These are phyloP conservation scores for Colletotrichum caudatum DNA, from an alignment of 2,329 filamentous ascomycete genomes.

Conservation along the genomic window DNA sequence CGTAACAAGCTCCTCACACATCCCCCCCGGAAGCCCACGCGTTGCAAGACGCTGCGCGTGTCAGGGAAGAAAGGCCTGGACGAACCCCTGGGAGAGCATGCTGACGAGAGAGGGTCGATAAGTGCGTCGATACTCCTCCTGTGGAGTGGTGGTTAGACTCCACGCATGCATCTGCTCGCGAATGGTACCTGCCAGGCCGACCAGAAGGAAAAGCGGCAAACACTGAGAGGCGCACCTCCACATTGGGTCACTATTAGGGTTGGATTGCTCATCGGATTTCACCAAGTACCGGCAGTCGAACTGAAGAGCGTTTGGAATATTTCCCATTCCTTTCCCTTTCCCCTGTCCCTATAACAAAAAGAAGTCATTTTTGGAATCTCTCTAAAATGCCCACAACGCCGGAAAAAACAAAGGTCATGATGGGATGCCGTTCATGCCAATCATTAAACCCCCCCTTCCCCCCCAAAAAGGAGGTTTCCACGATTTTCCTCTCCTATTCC, in stretches of 20 bases:
- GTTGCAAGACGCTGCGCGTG: not conserved
- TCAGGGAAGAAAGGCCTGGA: too few species aligned
- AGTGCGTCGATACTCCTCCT: not conserved
- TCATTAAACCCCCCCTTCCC: conserved; percentile 34
- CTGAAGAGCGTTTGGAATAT: not conserved
- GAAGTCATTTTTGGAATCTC: conserved; percentile 31
- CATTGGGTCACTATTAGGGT: not conserved
- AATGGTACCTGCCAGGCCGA: not conserved
- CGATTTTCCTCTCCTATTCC: not conserved
- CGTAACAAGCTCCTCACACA: not conserved
- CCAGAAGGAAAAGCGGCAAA: not conserved
- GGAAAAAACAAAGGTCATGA: conserved; percentile 31
- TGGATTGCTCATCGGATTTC: not conserved
- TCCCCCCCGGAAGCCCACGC: not conserved
- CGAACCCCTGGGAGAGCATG: not conserved
- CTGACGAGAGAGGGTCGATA: not conserved
- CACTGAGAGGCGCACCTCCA: not conserved
- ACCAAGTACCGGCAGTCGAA: not conserved
- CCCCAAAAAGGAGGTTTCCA: conserved; percentile 1
- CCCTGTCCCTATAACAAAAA: not conserved
- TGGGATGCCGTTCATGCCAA: conserved; percentile 39
- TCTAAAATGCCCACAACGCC: conserved; percentile 42
- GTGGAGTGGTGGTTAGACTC: not conserved
- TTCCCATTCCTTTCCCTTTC: conserved; percentile 10
- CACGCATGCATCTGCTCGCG: not conserved